Conservation (phyloP, 2,329 filamentous ascomycete species). For the Lasiodiplodia hormozganensis region DNA sequence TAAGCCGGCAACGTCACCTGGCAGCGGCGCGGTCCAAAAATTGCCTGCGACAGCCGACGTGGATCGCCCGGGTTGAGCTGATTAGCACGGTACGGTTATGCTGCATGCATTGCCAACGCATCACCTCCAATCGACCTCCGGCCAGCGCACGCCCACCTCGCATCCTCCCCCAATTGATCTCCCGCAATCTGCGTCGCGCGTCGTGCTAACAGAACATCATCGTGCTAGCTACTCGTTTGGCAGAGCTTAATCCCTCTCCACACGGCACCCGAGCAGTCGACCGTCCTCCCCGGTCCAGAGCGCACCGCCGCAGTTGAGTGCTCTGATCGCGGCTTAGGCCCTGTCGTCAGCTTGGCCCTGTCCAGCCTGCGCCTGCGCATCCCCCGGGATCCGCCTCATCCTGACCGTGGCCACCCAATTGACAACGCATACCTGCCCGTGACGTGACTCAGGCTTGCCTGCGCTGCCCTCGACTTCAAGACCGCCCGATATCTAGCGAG, state of each 20-base stretch:
- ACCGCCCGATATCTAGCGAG: conserved; percentile 39
- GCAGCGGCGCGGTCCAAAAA: conserved; percentile 19
- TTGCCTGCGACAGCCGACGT: conserved; percentile 23
- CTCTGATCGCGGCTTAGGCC: conserved; percentile 21
- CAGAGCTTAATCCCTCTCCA: conserved; percentile 37
- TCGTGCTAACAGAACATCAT: conserved; percentile 26
- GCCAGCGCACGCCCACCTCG: conserved; percentile 37
- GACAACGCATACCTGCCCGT: conserved; percentile 50
- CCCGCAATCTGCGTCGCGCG: conserved; percentile 23
- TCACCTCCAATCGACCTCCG: conserved; percentile 50
- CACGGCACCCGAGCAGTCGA: conserved; percentile 37
- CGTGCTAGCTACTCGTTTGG: conserved; percentile 42
- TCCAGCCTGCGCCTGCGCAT: conserved; percentile 38
- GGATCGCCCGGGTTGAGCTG: conserved; percentile 14
- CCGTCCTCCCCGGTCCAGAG: conserved; percentile 12
- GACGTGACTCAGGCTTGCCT: conserved; percentile 44
- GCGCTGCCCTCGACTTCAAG: conserved; percentile 41
- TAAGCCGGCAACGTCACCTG: conserved; percentile 23
- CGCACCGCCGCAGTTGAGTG: conserved; percentile 24
- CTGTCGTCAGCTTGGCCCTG: conserved; percentile 35
- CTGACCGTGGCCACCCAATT: conserved; percentile 46
- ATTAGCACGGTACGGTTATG: conserved; percentile 18
- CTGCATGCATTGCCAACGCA: conserved; percentile 51
- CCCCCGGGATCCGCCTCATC: conserved; percentile 44
- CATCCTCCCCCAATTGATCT: conserved; percentile 25